Evolutionary conservation across 2,329 filamentous ascomycete species (phyloP), one percentile per base, ranked within the genome.

Genomic region (Colletotrichum plurivorum): DNA sequence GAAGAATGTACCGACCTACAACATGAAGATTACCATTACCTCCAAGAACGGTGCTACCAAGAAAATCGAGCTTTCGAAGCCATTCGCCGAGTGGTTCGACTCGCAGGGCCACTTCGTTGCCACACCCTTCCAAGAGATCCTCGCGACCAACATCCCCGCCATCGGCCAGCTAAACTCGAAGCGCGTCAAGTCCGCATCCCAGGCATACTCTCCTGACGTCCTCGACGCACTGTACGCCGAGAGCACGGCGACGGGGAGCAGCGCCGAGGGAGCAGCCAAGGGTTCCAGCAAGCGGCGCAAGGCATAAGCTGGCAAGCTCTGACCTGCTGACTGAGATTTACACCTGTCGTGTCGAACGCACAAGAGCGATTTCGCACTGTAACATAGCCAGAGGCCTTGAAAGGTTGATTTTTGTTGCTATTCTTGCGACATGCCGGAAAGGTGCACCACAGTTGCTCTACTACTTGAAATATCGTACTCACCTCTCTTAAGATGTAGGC

Each of bases 1-100:
- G 76, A 98, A 98, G 79, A 89, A 95, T 80, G 88, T 91, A 46
- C 94, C 94, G 1, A 87, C 90, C 52, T 99, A 99, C 84, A 88
- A 93, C 76, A 83, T 97, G 69, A 89, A 87, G 51, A 85, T 97
- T 59, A 87, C 84, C 54, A 81, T 89, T 63, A 84, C 83, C 43
- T 75, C 78, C 41, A 82, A 80, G 68, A 75, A 77, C 45, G 78
- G 78, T 69, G 77, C 79, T 59, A 73, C 79, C 48, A 76, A 85
- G 70, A 83, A 82, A 18, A 76, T 89, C 69, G 84, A 89, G 71
- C 80, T 94, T 69, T 81, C 86, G 71, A 87, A 87, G 52, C 86
- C 91, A 43, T 95, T 96, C 78, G 88, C 88, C 41, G 85, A 88
- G 61, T 96, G 93, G 92, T 96, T 95, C 74, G 92, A 97, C 79